phyloP scores from a whole-genome alignment of 129 eudicot species.

The Arctium lappa region DNA sequence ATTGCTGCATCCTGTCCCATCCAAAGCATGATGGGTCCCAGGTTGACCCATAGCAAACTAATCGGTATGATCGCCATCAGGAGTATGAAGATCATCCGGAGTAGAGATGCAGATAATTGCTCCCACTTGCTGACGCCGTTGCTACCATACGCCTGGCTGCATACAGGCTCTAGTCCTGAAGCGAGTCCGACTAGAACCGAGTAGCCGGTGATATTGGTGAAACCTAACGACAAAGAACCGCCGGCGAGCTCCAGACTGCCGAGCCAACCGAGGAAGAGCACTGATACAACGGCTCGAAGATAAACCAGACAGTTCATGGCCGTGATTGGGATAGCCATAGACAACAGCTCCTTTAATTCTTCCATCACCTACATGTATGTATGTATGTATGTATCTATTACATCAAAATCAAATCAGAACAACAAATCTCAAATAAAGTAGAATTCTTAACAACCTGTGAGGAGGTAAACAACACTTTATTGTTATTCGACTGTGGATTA shows the following conservation, averaged over 20 bases:
- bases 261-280: conserved; percentile 72
- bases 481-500: background rate
- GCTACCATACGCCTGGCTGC: conserved; percentile 85
- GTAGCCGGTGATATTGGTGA: conserved; percentile 93
- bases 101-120: conserved; percentile 58
- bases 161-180: conserved; percentile 84
- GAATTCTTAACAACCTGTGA: conserved; percentile 6
- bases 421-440: background rate
- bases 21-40: conserved; percentile 56
- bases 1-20: conserved; percentile 82
- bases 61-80: conserved; percentile 70
- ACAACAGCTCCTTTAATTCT: conserved; percentile 70
- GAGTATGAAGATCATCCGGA: conserved; percentile 72
- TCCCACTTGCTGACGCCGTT: conserved; percentile 67
- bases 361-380: conserved; percentile 50
- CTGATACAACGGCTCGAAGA: conserved; percentile 78
- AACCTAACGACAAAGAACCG: conserved; percentile 86
- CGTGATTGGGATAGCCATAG: conserved; percentile 87
- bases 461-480: conserved; percentile 13
- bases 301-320: conserved; percentile 84
- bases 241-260: conserved; percentile 95
- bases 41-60: conserved; percentile 59
- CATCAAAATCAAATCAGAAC: background rate
- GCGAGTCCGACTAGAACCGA: conserved; percentile 86
- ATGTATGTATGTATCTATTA: no score